Base-by-base conservation (phyloP, 306 rosid genomes). In the Medicago arabica region DNA sequence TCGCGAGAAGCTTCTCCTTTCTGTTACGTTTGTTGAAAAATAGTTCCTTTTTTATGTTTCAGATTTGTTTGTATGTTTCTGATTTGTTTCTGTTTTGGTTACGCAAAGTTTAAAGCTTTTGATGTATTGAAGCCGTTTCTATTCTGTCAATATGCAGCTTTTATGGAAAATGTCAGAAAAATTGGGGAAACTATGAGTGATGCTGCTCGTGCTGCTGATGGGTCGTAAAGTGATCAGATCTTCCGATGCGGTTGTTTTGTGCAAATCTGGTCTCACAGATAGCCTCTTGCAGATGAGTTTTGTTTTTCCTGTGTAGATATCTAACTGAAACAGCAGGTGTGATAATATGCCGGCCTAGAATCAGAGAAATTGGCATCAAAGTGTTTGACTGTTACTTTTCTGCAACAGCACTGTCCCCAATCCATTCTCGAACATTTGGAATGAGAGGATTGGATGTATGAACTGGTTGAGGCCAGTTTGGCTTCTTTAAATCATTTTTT, bases 251-350 rank as follows among this genome's bases (percentile, higher is more conserved):
- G 72, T 76, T 71, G 80, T 80, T 79, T 69, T 82, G 81, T 74
- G 44, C 69, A 82, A 67, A 71, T 73, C 81, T 80, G 79, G 82
- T 78, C 79, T 47, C 61, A 58, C 83, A 77, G 80, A 83, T 82
- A 74, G 85, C 79, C 89, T 28, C 77, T 75, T 71, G 87, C 87
- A 84, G 90, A 81, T 80, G 71, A 82, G 89, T 84, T 87, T 83
- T 87, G 81, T 86, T 67, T 60, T 65, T 78, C 85, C 90, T 86
- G 84, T 93, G 96, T 93, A 93, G 96, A 90, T 93, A 93, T 90
- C 96, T 93, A 90, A 93, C 96, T 77, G 85, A 88, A 85, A 82
- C 86, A 84, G 62, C 83, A 69, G 76, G 83, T 71, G 81, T 88
- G 85, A 82, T 76, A 81, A 73, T 84, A 84, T 61, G 43, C 21